Conservation (phyloP, 331 rosid species). For the Phaseolus coccineus region DNA sequence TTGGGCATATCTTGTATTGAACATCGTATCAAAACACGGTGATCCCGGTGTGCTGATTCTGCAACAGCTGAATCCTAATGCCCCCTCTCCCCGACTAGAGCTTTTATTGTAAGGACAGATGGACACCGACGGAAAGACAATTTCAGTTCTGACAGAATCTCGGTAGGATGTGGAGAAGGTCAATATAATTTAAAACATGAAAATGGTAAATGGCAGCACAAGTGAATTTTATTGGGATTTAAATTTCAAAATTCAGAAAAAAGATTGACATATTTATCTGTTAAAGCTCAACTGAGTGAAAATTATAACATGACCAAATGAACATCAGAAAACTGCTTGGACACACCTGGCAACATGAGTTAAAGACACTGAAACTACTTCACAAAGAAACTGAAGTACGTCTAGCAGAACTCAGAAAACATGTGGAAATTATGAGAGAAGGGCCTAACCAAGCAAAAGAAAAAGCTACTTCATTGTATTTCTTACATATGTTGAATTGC, state of each 20-base stretch:
- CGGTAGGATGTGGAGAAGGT: slow-evolving; percentile 13
- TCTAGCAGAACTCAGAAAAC: slow-evolving; percentile 20
- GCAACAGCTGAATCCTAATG: slow-evolving; percentile 9
- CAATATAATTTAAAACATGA: slow-evolving; percentile 2
- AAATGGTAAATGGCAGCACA: neutral
- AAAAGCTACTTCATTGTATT: slow-evolving; percentile 29
- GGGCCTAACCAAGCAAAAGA: slow-evolving; percentile 15
- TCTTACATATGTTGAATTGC: neutral
- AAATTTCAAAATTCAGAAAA: slow-evolving; percentile 10
- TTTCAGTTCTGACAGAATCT: slow-evolving; percentile 22
- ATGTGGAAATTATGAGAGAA: slow-evolving; percentile 3
- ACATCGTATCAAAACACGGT: slow-evolving; percentile 9
- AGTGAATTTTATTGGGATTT: neutral
- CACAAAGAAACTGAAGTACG: slow-evolving; percentile 29
- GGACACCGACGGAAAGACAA: slow-evolving; percentile 23
- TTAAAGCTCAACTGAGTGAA: slow-evolving; percentile 28
- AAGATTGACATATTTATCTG: slow-evolving; percentile 1
- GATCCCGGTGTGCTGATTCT: slow-evolving; percentile 5
- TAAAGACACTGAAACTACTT: neutral
- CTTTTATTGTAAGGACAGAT: neutral
- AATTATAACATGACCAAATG: slow-evolving; percentile 23
- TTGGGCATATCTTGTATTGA: slow-evolving; percentile 29
- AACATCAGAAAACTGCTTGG: neutral
- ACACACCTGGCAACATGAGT: slow-evolving; percentile 7
- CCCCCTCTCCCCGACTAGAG: neutral